Evolutionary conservation across 1,284 basidiomycete species (phyloP).

Genomic region (Puccinia polysora): DNA sequence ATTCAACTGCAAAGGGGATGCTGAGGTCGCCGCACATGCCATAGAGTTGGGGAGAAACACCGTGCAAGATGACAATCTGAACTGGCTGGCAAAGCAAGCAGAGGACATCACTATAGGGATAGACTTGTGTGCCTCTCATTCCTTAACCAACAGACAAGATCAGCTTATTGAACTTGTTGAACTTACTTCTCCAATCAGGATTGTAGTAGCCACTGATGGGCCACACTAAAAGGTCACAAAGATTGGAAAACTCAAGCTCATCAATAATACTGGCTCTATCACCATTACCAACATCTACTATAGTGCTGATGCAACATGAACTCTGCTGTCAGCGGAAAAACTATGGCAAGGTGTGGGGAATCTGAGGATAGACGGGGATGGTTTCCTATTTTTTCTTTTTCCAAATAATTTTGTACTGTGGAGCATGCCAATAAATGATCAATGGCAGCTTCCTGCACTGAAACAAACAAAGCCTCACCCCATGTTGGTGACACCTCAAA

Average conservation of each 20-base stretch:
- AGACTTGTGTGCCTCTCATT: background rate
- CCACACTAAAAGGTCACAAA: background rate
- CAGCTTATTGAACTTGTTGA: background rate
- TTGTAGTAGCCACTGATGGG: background rate
- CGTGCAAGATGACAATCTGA: background rate
- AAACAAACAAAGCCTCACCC: too few species aligned
- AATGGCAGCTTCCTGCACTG: too few species aligned
- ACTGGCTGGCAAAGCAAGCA: too few species aligned
- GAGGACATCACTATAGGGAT: background rate
- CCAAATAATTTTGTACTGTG: too few species aligned
- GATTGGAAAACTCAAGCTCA: background rate
- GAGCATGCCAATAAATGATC: too few species aligned
- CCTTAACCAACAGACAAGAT: background rate
- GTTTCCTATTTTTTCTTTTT: background rate
- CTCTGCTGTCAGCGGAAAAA: background rate
- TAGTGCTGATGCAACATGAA: background rate
- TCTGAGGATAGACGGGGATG: background rate
- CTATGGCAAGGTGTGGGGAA: background rate
- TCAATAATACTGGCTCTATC: background rate
- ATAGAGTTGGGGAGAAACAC: background rate
- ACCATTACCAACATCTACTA: background rate
- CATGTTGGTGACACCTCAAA: background rate
- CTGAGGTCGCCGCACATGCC: background rate
- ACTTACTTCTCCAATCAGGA: background rate
- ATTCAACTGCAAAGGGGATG: background rate